Base-by-base conservation (phyloP, 2,329 filamentous ascomycete species). In the Biscogniauxia mediterranea region DNA sequence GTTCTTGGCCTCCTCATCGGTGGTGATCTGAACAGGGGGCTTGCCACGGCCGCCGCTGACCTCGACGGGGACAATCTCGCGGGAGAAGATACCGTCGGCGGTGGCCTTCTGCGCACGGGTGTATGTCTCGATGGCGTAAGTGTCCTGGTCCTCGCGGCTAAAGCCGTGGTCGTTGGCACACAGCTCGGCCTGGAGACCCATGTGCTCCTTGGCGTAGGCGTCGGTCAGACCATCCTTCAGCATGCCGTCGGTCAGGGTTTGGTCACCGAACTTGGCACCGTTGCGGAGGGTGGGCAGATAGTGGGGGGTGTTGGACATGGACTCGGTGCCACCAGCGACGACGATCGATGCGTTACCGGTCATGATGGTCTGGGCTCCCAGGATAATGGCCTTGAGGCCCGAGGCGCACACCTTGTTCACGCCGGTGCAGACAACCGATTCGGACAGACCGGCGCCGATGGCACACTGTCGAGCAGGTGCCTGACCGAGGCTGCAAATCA, bases 341-440 rank as follows among this genome's bases (percentile, higher is more conserved):
- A 99, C 88, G 68, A 97, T 89, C 70, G 92, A 89, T 67, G 94
- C 94, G 75, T 92, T 97, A 69, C 95, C 94, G 58, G 93, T 96
- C 77, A 98, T 93, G 81, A 99, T 99, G 71, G 94, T 97, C 80
- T 98, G 95, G 56, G 94, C 92, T 69, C 91, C 95, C 63, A 99
- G 85, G 68, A 97, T 92, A 74, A 99, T 89, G 69, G 95, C 92
- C 84, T 99, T 99, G 76, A 97, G 82, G 52, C 90, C 89, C 9
- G 93, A 97, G 66, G 95, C 95, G 85, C 95, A 99, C 76, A 99
- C 95, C 83, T 99, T 99, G 89, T 99, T 99, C 74, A 99, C 87
- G 57, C 93, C 96, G 53, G 95, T 99, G 80, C 89, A 91, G 70
- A 96, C 86, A 66, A 90, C 91, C 58, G 85, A 84, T 66, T 96